phyloP scores from a whole-genome alignment of 2,329 filamentous ascomycete genomes.

The Sclerotinia subarctica region DNA sequence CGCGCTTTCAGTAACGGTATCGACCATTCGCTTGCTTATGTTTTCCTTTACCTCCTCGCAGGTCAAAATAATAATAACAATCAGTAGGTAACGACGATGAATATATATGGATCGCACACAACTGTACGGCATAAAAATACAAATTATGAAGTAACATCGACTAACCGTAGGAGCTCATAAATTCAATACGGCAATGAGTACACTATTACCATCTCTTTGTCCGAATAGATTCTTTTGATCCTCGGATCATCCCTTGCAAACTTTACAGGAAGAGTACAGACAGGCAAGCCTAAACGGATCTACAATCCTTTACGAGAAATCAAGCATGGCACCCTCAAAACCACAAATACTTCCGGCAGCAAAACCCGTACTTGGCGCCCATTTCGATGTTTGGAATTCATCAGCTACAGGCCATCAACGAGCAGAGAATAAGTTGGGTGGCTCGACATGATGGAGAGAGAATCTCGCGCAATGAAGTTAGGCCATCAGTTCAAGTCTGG shows the following conservation, averaged over 20 bases:
- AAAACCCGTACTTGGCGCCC: conserved; percentile 42
- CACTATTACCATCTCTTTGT: conserved; percentile 1
- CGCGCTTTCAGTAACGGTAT: conserved; percentile 20
- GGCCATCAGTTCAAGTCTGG: conserved; percentile 63
- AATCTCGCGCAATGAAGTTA: conserved; percentile 66
- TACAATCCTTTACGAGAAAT: not conserved
- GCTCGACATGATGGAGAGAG: conserved; percentile 69
- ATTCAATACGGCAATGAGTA: not conserved
- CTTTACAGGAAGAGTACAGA: not conserved
- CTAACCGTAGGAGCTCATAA: not conserved
- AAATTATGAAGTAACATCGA: not conserved
- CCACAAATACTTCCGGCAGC: conserved; percentile 29
- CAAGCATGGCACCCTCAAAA: conserved; percentile 31
- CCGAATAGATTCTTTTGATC: not conserved
- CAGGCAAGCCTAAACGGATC: conserved; percentile 11
- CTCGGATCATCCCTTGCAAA: not conserved
- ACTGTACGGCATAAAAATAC: not conserved
- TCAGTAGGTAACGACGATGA: not conserved
- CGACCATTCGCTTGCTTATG: conserved; percentile 9
- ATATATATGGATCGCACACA: not conserved
- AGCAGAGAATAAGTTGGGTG: conserved; percentile 62
- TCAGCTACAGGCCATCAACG: conserved; percentile 76
- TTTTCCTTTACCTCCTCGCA: not conserved
- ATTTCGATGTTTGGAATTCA: conserved; percentile 70
- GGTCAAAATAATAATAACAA: not conserved